Evolutionary conservation across 2,329 filamentous ascomycete genomes (phyloP), one percentile per base, ranked within the genome.

Genomic region (Pleurostoma richardsiae): DNA sequence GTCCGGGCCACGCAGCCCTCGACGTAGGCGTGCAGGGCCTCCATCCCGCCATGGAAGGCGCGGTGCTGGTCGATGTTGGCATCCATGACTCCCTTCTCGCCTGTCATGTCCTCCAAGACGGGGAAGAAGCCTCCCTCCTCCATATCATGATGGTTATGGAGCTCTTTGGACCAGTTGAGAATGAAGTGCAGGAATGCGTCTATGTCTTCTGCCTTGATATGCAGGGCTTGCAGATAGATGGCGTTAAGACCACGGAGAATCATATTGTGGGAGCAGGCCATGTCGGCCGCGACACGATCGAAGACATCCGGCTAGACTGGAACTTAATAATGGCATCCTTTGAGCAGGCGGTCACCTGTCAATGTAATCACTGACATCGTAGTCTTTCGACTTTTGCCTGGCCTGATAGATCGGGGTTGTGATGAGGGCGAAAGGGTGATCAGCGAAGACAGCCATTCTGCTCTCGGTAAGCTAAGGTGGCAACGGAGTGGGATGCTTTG

Each of bases 101-200:
- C 67, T 4, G 60, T 50, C 27, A 66, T 45, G 33, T 55, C 48
- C 48, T 71, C 65, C 8, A 73, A 58, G 3, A 56, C 54, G 0
- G 68, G 66, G 49, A 74, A 73, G 39, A 70, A 57, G 28, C 51
- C 36, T 3, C 49, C 52, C 44, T 74, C 71, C 49, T 74, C 70
- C 0, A 51, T 45, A 1, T 58, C 45, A 48, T 74, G 70, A 49
- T 74, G 72, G 10, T 62, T 52, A 31, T 65, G 50, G 3, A 73
- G 30, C 11, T 65, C 51, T 3, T 46, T 51, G 29, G 58, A 46
- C 59, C 69, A 71, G 10, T 57, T 53, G 8, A 52, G 38, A 1
- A 62, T 59, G 49, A 65, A 71, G 30, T 59, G 52, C 10, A 57
- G 50, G 48, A 70, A 68, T 31, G 58, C 52, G 4, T 53, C 41